Evolutionary conservation across 2,329 filamentous ascomycete species (phyloP).

Genomic region (Microthyrium microscopicum): DNA sequence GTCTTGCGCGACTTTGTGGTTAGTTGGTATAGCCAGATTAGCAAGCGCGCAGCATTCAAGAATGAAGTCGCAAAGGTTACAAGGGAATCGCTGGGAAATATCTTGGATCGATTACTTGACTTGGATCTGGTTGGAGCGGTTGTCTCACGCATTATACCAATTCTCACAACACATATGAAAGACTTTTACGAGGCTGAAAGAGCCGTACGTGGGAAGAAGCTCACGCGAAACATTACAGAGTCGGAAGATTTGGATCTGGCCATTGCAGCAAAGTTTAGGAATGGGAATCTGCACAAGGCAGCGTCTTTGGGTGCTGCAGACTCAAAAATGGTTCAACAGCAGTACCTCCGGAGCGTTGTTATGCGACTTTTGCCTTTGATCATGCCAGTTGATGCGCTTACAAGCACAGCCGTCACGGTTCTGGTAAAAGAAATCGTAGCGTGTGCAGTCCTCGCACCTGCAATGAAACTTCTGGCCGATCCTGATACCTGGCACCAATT

Average conservation of each 20-base stretch:
- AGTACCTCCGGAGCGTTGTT: constrained; percentile 65
- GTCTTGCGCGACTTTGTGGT: constrained; percentile 71
- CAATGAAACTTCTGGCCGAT: constrained; percentile 66
- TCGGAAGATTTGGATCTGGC: constrained; percentile 91
- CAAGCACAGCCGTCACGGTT: constrained; percentile 63
- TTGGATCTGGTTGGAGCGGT: constrained; percentile 73
- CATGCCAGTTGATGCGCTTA: constrained; percentile 55
- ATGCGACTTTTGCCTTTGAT: constrained; percentile 56
- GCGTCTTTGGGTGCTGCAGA: constrained; percentile 72
- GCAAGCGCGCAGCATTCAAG: constrained; percentile 59
- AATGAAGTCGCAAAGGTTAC: constrained; percentile 76
- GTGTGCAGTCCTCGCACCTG: constrained; percentile 73
- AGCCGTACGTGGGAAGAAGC: constrained; percentile 67
- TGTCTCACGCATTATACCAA: constrained; percentile 68
- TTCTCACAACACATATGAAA: constrained; percentile 73
- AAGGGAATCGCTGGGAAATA: constrained; percentile 50
- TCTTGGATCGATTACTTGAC: constrained; percentile 55
- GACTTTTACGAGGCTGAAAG: constrained; percentile 86
- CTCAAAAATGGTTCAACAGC: constrained; percentile 70
- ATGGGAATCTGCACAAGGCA: constrained; percentile 76
- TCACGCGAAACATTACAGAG: constrained; percentile 83
- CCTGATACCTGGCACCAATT: constrained; percentile 96
- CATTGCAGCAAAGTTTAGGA: constrained; percentile 83
- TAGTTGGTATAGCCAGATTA: constrained; percentile 81
- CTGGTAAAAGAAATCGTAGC: constrained; percentile 81